Evolutionary conservation across 2,329 filamentous ascomycete species (phyloP), one percentile per base, ranked within the genome.

Genomic region (Colletotrichum chlorophyti): DNA sequence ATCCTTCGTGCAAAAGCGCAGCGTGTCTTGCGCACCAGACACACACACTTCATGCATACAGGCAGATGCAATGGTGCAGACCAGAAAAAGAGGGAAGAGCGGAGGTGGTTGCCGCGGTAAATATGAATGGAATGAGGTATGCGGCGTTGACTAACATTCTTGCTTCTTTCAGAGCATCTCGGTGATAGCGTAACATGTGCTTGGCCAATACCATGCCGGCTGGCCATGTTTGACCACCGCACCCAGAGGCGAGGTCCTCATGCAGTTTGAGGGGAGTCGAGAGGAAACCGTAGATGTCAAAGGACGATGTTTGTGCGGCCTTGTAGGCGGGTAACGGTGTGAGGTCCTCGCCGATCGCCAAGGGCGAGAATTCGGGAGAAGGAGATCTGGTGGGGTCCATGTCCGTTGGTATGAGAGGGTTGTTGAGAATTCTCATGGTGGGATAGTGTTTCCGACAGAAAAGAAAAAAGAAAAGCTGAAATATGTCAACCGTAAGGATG

Each of bases 161-260:
- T 63, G 90, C 88, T 57, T 83, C 78, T 55, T 74, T 74, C 63
- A 96, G 73, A 64, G 84, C 77, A n/a, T 83, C 76, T 62, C 78
- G 79, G 66, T 91, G 90, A 69, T 88, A 88, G 49, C 88, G 84
- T 58, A 98, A 80, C 82, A 98, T 84, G 71, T 98, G 96, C 73
- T 89, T 91, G 17, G 90, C 85, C 50, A 99, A 80, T 14, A 95
- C 85, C 86, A 96, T 90, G 10, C 95, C 95, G 1, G 94, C 94
- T 3, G 93, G 94, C 95, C 95, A 98, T 10, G 96, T 83, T 74
- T 96, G 91, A 3, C 95, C 95, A 45, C 95, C 95, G 73, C 95
- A 98, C 60, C 95, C 95, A 63, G 91, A 86, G 55, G 85, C 86
- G 43, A 97, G 83, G 73, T 98, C 93, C 73, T 97, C 93, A 68